phyloP scores from a whole-genome alignment of 2,329 filamentous ascomycete genomes.

The Aspergillus transmontanensis region DNA sequence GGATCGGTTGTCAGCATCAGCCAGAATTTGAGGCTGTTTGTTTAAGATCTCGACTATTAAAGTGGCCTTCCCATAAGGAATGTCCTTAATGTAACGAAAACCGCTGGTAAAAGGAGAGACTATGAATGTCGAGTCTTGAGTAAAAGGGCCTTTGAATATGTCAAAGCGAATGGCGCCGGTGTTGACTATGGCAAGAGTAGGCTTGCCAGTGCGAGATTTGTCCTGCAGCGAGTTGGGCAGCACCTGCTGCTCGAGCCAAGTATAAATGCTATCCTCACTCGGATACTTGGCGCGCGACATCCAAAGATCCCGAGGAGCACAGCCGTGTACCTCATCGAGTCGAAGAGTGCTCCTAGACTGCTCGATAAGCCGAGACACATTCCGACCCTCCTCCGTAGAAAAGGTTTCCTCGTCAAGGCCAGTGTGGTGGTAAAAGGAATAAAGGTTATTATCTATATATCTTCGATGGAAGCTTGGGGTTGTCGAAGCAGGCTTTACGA shows the following conservation, averaged over 20 bases:
- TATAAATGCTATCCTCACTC: conserved; percentile 73
- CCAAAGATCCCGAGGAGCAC: conserved; percentile 79
- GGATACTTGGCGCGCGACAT: conserved; percentile 78
- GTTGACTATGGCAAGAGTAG: conserved; percentile 75
- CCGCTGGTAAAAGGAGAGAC: conserved; percentile 85
- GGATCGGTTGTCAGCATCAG: conserved; percentile 16
- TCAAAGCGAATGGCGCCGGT: conserved; percentile 93
- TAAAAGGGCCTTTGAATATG: conserved; percentile 90
- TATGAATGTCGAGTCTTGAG: conserved; percentile 80
- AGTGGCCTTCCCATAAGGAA: conserved; percentile 75
- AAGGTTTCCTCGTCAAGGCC: conserved; percentile 72
- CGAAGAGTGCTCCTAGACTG: conserved; percentile 69
- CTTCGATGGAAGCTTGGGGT: conserved; percentile 68
- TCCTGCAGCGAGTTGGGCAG: conserved; percentile 68
- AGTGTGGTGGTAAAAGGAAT: conserved; percentile 80
- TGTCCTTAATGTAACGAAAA: conserved; percentile 75
- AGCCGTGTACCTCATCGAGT: conserved; percentile 77
- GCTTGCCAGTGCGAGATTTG: conserved; percentile 58
- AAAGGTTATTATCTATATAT: conserved; percentile 94
- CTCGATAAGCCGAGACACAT: conserved; percentile 70
- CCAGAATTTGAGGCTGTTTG: conserved; percentile 56
- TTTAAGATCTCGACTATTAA: conserved; percentile 66
- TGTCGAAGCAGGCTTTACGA: conserved; percentile 25
- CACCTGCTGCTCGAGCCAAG: conserved; percentile 75
- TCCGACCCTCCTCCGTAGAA: conserved; percentile 71